phyloP scores from a whole-genome alignment of 2,329 filamentous ascomycete genomes.

The Colletotrichum tofieldiae region DNA sequence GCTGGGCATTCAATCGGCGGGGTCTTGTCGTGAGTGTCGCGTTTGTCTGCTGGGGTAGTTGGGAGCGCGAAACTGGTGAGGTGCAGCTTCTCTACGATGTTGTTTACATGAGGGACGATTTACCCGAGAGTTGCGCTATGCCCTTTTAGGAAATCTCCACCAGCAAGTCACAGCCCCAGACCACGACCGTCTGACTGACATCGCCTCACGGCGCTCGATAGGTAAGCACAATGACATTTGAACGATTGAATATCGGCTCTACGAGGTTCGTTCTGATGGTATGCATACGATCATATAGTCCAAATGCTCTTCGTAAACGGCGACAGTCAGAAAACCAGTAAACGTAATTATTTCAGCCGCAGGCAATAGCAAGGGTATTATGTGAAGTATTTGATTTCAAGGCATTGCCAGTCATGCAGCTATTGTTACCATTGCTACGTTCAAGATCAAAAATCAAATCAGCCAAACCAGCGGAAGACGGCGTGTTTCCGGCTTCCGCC shows the following conservation, averaged over 20 bases:
- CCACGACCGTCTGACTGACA: constrained; percentile 30
- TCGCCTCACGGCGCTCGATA: neutral
- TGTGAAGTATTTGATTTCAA: constrained; percentile 6
- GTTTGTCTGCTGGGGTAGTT: constrained; percentile 30
- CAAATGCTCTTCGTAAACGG: too few species aligned
- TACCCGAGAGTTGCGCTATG: constrained; percentile 44
- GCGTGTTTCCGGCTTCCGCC: constrained; percentile 21
- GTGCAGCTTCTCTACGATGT: constrained; percentile 35
- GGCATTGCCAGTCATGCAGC: constrained; percentile 41
- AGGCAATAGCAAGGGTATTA: neutral
- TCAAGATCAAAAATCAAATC: constrained; percentile 40
- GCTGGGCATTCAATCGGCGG: constrained; percentile 5
- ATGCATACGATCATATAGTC: too few species aligned
- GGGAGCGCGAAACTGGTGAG: constrained; percentile 28
- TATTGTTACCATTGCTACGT: constrained; percentile 42
- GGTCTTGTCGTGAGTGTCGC: constrained; percentile 26
- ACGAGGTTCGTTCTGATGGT: neutral
- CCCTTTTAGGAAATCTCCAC: constrained; percentile 42
- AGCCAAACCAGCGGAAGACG: constrained; percentile 37
- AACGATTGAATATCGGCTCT: too few species aligned
- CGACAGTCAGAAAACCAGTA: too few species aligned
- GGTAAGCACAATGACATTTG: neutral
- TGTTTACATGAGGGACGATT: constrained; percentile 45
- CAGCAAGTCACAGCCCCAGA: constrained; percentile 43
- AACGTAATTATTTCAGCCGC: too few species aligned